Conservation (phyloP, 331 rosid genomes). For the Pyrus hybrid region DNA sequence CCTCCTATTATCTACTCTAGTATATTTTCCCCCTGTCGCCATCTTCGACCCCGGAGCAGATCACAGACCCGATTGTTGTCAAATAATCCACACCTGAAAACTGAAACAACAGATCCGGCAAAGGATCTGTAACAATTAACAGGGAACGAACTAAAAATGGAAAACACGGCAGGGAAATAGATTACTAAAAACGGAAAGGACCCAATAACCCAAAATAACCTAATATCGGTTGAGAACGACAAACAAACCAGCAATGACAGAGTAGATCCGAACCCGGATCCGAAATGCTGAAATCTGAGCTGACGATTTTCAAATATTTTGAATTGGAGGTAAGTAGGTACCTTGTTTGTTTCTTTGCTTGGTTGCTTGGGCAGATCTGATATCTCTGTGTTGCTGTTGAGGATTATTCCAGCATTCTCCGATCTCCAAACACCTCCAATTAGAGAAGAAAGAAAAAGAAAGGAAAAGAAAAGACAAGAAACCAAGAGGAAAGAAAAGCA, state of each 20-base stretch:
- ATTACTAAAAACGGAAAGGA: not conserved
- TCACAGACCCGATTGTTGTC: no score
- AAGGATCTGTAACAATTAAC: not conserved
- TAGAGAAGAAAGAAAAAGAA: no score
- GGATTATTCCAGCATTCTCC: not conserved
- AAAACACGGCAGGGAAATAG: not conserved
- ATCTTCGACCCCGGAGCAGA: constrained; percentile 18
- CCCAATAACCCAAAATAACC: not conserved
- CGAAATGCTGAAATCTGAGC: no score
- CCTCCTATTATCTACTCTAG: constrained; percentile 62
- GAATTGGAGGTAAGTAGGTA: not conserved
- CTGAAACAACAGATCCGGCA: constrained; percentile 8
- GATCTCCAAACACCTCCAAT: not conserved
- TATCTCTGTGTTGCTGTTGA: not conserved
- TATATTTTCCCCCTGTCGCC: constrained; percentile 64
- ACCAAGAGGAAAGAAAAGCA: no score
- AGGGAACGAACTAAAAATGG: not conserved
- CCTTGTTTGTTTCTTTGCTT: not conserved
- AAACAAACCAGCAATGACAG: not conserved
- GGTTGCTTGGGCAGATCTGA: not conserved
- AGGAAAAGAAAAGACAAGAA: no score
- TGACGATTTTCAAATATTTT: not conserved
- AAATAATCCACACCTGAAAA: constrained; percentile 23
- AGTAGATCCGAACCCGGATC: no score
- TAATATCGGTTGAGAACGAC: not conserved